Evolutionary conservation across 2,329 filamentous ascomycete species (phyloP), one percentile per base, ranked within the genome.

Genomic region (Beauveria sp.): DNA sequence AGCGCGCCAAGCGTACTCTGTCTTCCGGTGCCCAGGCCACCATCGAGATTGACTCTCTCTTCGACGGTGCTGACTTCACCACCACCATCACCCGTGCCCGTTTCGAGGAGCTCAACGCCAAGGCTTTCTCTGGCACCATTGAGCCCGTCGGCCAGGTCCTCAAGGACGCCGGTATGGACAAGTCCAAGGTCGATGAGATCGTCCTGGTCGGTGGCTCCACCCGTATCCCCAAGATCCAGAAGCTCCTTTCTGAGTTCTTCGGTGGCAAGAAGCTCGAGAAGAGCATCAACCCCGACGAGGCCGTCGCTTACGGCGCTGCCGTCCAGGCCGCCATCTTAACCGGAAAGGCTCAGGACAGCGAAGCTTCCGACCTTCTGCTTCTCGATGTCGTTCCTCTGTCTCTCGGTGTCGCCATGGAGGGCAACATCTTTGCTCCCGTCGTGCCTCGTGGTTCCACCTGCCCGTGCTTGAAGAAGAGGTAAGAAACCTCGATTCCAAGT

Each of bases 241-340:
- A 86, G 70, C 88, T 98, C 74, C 90, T 98, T 68, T 92, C 98
- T 83, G 93, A 98, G 79, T 98, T 85, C 86, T 98, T 98, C 76
- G 82, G 75, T 70, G 89, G 93, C 77, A 98, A 98, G 90, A 93
- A 95, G 84, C 92, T 93, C 70, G 93, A 89, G 85, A 98, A 98
- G 91, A 91, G 92, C 80, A 96, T 99, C 77, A 98, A 98, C 87
- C 95, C 95, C 70, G 95, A 99, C 74, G 95, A 98, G 84, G 95
- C 95, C 80, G 95, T 98, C 69, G 95, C 95, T 73, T 98, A 93
- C 76, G 95, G 95, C 80, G 95, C 95, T 66, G 93, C 95, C 69
- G 92, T 98, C 69, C 95, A 99, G 81, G 95, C 90, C 80, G 93
- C 92, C 87, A 97, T 99, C 77, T 88, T 99, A 68, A 97, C 93